phyloP scores from a whole-genome alignment of 805 yeast genomes.

The Teunomyces pallodes region DNA sequence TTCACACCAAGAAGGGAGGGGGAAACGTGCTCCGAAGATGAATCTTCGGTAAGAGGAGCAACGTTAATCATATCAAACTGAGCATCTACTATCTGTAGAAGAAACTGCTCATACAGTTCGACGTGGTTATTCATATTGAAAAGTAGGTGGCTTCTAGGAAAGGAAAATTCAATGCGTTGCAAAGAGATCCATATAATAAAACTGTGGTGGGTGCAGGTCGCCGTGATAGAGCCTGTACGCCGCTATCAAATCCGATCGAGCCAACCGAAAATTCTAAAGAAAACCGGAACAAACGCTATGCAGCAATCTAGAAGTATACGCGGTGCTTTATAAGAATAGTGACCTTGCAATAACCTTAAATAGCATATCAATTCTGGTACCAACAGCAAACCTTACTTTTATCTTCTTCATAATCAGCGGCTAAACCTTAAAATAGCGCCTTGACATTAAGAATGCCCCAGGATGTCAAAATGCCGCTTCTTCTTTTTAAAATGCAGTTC shows the following conservation, averaged over 20 bases:
- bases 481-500: too few species aligned
- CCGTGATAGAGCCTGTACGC: neutral
- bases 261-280: too few species aligned
- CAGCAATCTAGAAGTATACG: too few species aligned
- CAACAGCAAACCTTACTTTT: too few species aligned
- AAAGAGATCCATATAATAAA: neutral
- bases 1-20: neutral
- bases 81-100: constrained; percentile 20
- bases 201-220: neutral
- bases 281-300: too few species aligned
- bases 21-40: neutral
- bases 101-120: constrained; percentile 27
- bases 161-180: constrained; percentile 1
- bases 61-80: constrained; percentile 15
- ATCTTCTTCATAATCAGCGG: neutral
- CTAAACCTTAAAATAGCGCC: neutral
- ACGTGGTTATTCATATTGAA: constrained; percentile 10
- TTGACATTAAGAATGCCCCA: neutral
- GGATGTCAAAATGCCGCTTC: constrained; percentile 3
- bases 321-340: too few species aligned
- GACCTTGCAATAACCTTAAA: too few species aligned
- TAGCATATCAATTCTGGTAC: too few species aligned
- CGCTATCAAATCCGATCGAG: too few species aligned
- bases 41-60: neutral
- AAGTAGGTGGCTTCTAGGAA: neutral